Evolutionary conservation across 768 basidiomycete genomes (phyloP), one percentile per base, ranked within the genome.

Genomic region (Pleurotus cornucopiae): DNA sequence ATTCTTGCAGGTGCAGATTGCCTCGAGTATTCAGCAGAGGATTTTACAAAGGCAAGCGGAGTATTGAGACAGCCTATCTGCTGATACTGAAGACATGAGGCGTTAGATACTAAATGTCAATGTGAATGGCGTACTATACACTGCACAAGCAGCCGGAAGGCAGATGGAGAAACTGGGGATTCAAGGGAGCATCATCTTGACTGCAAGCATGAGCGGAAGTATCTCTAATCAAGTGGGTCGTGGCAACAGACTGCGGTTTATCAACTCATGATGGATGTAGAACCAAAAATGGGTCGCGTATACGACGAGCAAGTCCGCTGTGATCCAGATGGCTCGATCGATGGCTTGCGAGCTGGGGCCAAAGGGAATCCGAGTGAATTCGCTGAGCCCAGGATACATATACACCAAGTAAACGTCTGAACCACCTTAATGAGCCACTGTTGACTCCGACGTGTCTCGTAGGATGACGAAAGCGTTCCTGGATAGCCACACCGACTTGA

Each of bases 261-360:
- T 14, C 4, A 34, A 14, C 14, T 14, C 5, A 21, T 25, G 26
- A 16, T 43, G 12, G 41, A 46, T 14, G 1, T 60, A 86, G 85
- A 77, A 77, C 60, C 84, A 86, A 58, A 76, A 80, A 14, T 89
- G 84, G 85, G 77, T 83, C 38, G 82, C 85, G 2, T 90, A 90
- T 69, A 89, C 88, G 66, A 79, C 81, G 18, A 83, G 81, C 68
- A 91, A 90, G 70, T 76, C 84, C 1, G 89, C 85, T n/a, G 84
- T 91, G n/a, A 59, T 89, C 34, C 89, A 91, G 70, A 87, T 89
- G 84, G 81, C 74, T 2, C 82, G 89, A 38, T 86, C 84, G 61
- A 80, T 91, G 80, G 88, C 87, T 2, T 87, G 85, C 64, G 89
- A 91, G 62, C 77, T 90, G 1, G 88, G 86, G 2, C 69, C 68